Percentiles rank a stretch among this genome's conserved stretches.
These are phyloP conservation scores for Rhodotorula sp. DNA, from an alignment of 1,284 basidiomycete species.

Conservation along the genomic window DNA sequence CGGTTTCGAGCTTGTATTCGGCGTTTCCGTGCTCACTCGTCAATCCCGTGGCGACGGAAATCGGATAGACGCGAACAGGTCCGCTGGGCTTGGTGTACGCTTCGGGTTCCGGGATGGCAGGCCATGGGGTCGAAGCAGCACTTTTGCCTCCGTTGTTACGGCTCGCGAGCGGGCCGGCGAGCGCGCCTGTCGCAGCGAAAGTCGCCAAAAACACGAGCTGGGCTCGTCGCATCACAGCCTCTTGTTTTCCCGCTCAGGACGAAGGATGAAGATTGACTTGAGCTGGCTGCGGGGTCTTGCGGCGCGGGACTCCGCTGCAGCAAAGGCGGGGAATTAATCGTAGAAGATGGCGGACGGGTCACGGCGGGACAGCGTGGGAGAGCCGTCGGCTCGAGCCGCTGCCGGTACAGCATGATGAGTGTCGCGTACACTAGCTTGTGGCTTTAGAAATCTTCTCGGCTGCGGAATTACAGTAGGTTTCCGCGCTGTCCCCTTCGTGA, in stretches of 20 bases:
- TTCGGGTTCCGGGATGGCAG: neutral
- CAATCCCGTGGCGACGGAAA: neutral
- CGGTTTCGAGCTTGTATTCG: neutral
- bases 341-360: too few species aligned
- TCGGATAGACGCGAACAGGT: neutral
- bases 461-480: too few species aligned
- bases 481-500: too few species aligned
- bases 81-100: constrained; percentile 1
- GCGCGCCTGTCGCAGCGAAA: neutral
- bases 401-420: too few species aligned
- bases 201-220: neutral
- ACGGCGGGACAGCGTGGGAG: too few species aligned
- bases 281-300: too few species aligned
- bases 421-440: too few species aligned
- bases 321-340: too few species aligned
- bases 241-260: neutral
- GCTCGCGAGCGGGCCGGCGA: neutral
- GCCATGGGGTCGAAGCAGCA: constrained; percentile 1
- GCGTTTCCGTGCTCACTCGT: neutral
- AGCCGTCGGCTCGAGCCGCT: too few species aligned
- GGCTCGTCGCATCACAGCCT: neutral
- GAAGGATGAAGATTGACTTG: neutral
- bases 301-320: too few species aligned
- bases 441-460: too few species aligned
- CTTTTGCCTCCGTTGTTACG: neutral